A percentile compares a stretch with the other conserved stretches of the same genome.
Evolutionary conservation across 139 green algal genomes (phyloP).

Genomic region (Axilococcus clingmanii): DNA sequence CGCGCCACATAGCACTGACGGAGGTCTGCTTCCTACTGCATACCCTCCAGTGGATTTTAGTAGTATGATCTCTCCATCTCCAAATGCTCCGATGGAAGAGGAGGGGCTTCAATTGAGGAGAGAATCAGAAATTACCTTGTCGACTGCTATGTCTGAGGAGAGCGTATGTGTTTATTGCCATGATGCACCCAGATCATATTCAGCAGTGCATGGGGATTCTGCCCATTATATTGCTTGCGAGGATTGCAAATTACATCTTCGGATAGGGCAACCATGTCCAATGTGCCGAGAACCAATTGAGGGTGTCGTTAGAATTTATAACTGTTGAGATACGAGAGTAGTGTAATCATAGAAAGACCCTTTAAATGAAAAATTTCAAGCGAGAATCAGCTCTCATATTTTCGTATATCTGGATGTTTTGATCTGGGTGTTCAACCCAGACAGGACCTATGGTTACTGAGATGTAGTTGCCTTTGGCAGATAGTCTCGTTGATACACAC

Average conservation of each 20-base stretch:
- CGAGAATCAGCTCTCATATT: constrained; percentile 11
- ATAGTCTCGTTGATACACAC: constrained; percentile 11
- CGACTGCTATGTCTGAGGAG: too few species aligned
- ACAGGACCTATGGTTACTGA: constrained; percentile 28
- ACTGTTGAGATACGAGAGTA: neutral
- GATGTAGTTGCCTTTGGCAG: constrained; percentile 28
- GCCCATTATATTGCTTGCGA: neutral
- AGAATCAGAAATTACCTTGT: too few species aligned
- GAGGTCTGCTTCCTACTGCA: neutral
- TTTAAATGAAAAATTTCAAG: constrained; percentile 17
- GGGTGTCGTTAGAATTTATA: neutral
- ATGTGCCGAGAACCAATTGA: neutral
- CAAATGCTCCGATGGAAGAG: neutral
- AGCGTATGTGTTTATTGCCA: too few species aligned
- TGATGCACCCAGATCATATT: too few species aligned
- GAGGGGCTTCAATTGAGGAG: too few species aligned
- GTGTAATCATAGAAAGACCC: neutral
- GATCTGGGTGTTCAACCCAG: constrained; percentile 26
- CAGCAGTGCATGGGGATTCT: too few species aligned
- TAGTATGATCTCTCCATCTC: neutral
- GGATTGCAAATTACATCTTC: neutral
- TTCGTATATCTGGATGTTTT: constrained; percentile 18
- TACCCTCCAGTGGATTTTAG: neutral
- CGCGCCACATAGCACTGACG: neutral
- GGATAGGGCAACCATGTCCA: neutral